Evolutionary conservation across 257 asterid genomes (phyloP), one percentile per base, ranked within the genome.

Genomic region (Solanum bulbocastanum): DNA sequence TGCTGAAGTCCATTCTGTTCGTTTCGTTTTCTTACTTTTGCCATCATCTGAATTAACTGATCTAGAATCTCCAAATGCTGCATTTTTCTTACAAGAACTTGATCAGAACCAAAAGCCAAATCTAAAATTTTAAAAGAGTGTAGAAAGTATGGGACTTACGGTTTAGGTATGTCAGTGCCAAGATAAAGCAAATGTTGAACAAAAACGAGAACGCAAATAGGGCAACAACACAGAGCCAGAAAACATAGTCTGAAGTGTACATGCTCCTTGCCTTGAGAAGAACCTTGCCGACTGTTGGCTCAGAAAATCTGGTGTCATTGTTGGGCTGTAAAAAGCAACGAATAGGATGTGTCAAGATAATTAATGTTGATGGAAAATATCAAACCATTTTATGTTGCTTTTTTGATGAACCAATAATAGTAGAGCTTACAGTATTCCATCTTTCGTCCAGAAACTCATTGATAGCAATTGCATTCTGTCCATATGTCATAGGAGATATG

Each of bases 211-310:
- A 97, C 1, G 92, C 99, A 85, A 97, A 93, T 78, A 97, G 96
- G 74, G 98, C 99, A 89, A 87, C 42, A 32, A 97, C 87, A 69
- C 98, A 97, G 40, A 95, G 79, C 99, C 99, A 97, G 87, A 90
- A 97, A 98, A 92, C 92, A 85, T 94, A 89, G 37, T 96, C 99
- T 87, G 94, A 94, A 25, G 89, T 62, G 91, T 87, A 96, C 99
- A 97, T 96, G 88, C 99, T 98, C 93, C 99, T 94, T 85, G 92
- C 44, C 88, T 88, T 94, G 56, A 97, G 98, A 92, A 97, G 99
- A 91, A 93, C 98, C 93, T 91, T 92, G 13, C 99, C 99, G 27
- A 96, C 98, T 39, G 99, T 97, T 40, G 94, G 90, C 88, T 95
- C 93, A 10, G 92, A 2, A 92, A 92, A 93, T 83, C 94, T 92